phyloP scores from a whole-genome alignment of 345 rosid species.

The Schrenkiella parvula region DNA sequence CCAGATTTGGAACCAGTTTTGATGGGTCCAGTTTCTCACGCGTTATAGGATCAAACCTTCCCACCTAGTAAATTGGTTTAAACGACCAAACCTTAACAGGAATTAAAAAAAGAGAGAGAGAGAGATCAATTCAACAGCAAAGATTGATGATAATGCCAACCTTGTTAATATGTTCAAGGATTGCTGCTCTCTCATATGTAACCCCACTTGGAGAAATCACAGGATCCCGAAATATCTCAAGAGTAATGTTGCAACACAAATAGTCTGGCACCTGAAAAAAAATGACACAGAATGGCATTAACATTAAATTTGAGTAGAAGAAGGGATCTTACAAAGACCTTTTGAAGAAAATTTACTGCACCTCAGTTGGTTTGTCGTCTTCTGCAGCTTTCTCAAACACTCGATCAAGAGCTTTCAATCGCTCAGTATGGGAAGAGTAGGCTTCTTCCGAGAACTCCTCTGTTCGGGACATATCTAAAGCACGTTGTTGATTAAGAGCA shows the following conservation, averaged over 20 bases:
- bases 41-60: constrained; percentile 83
- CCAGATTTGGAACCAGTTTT: constrained; percentile 67
- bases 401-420: constrained; percentile 45
- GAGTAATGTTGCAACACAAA: constrained; percentile 83
- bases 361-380: constrained; percentile 68
- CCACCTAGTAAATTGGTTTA: constrained; percentile 47
- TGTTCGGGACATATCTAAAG: constrained; percentile 41
- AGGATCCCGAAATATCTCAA: constrained; percentile 85
- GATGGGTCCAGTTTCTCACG: constrained; percentile 52
- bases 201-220: constrained; percentile 86
- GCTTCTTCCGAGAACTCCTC: constrained; percentile 56
- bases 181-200: constrained; percentile 81
- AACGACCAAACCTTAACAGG: neutral
- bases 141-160: constrained; percentile 28
- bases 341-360: constrained; percentile 4
- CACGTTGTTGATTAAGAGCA: constrained; percentile 67
- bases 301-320: neutral
- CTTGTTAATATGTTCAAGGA: constrained; percentile 84
- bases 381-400: constrained; percentile 68
- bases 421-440: constrained; percentile 34
- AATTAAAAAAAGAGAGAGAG: neutral
- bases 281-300: neutral
- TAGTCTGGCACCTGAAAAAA: constrained; percentile 78
- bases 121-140: neutral
- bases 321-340: neutral